Base-by-base conservation (phyloP, 805 yeast species). In the Saccharomycopsis fodiens region DNA sequence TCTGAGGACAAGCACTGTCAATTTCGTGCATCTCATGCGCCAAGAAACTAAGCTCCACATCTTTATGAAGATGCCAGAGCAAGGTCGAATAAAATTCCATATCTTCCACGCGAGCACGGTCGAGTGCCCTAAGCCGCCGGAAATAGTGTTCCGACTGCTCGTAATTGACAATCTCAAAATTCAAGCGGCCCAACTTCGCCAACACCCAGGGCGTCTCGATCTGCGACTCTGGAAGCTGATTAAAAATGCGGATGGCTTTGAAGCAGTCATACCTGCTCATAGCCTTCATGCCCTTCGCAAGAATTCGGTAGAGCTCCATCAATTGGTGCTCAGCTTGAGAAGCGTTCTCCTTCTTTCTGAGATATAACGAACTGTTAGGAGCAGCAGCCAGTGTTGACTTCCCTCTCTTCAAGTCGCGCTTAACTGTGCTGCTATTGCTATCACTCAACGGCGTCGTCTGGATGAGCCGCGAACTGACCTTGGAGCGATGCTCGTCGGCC, bases 41-140 rank as follows among this genome's bases (percentile, higher is more conserved):
- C 46, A 93, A 68, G 55, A 73, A 79, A n/a, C 93, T 80, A 42
- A 93, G 69, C 45, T 82, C 89, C 17, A 78, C 75, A 40, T 84
- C 88, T 56, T 80, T 81, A 46, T 84, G 91, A 41, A 88, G 64
- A 66, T 93, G 97, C 98, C 98, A 91, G 48, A 91, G 68, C 23
- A 88, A 67, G 0, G 97, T 91, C 0, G 96, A 87, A 58, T 77
- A 88, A 55, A 80, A 78, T 57, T 93, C 97, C 93, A 91, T 86
- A 59, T 88, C 97, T 51, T 78, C 79, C 13, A 82, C 59, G 46
- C 97, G 70, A 8, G 89, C 84, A 35, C 91, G 75, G 63, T 88
- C 96, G 21, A 81, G 48, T 45, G 66, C 67, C 44, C 95, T 70
- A 45, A 93, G 68, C 53, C 70, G 71, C 15, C 64, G 63, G 57